Evolutionary conservation across 2,329 filamentous ascomycete species (phyloP).

Genomic region (Aureobasidium mangrovei): DNA sequence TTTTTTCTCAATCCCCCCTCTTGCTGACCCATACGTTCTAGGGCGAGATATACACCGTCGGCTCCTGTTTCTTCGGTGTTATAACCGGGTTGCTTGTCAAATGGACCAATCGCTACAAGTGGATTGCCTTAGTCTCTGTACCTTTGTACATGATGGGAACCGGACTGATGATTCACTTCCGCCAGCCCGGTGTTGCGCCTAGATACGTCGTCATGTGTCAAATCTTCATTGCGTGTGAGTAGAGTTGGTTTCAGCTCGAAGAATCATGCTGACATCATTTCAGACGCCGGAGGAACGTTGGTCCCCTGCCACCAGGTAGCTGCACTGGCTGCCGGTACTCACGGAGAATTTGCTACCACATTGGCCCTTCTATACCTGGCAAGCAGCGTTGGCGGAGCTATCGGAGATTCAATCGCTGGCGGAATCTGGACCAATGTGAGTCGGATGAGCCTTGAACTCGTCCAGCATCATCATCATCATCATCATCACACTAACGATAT

Average conservation of each 20-base stretch:
- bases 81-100: constrained; percentile 42
- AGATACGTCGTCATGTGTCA: constrained; percentile 48
- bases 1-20: no score
- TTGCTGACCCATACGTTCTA: no score
- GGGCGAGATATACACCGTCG: constrained; percentile 28
- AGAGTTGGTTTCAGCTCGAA: background rate
- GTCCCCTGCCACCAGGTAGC: constrained; percentile 50
- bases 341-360: constrained; percentile 26
- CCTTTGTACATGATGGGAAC: constrained; percentile 27
- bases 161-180: constrained; percentile 30
- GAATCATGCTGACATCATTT: background rate
- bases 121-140: constrained; percentile 28
- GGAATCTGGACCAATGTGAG: constrained; percentile 26
- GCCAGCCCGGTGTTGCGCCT: constrained; percentile 32
- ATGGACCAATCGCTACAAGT: constrained; percentile 42
- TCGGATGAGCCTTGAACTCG: constrained; percentile 15
- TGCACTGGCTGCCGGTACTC: constrained; percentile 38
- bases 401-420: constrained; percentile 21
- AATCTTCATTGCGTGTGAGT: constrained; percentile 43
- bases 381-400: constrained; percentile 23
- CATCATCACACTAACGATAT: no score
- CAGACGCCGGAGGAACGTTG: constrained; percentile 40
- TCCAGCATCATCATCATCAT: background rate
- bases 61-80: constrained; percentile 36
- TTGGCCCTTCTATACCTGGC: constrained; percentile 29